Base-by-base conservation (phyloP, 177 flowering plant species). In the Telopea speciosissima region DNA sequence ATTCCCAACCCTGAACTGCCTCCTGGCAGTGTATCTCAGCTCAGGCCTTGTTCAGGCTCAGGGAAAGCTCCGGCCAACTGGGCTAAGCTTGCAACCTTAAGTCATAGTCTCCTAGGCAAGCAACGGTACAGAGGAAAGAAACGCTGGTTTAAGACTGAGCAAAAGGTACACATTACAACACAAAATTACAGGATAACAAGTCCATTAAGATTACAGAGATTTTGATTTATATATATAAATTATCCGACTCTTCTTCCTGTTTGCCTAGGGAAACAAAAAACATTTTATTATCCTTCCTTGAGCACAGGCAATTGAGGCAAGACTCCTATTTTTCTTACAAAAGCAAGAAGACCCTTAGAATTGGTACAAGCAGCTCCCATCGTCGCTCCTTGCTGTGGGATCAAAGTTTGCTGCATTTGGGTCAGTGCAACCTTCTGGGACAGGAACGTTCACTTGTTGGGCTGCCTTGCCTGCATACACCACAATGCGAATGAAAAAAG, bases 371-470 rank as follows among this genome's bases (percentile, higher is more conserved):
- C 87, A 86, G 82, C 80, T 81, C 1, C 87, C 86, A 67, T 84
- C 66, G 73, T 86, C 89, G 45, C 87, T 84, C 71, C 89, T 83
- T 11, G 86, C 87, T n/a, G 87, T 84, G 3, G 89, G 89, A 73
- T 83, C 87, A 63, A 31, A 86, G 77, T 84, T 86, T 33, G 28
- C 8, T 13, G 88, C 85, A 62, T 66, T 24, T 68, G 80, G 83
- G 67, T 88, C 87, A 0, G 87, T 78, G 81, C 90, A 85, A 56
- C 83, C 85, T 72, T 83, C 84, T 0, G 84, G 86, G 24, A 84
- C 81, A 5, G 86, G 86, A 75, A 84, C 16, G 24, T 58, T 28
- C 67, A 80, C 84, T 82, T 84, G 86, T 70, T 84, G 87, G 66
- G 89, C 87, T 62, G 84, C 86, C 64, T 83, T 65, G 31, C 87